Evolutionary conservation across 768 basidiomycete species (phyloP).

Genomic region (Amanita phalloides): DNA sequence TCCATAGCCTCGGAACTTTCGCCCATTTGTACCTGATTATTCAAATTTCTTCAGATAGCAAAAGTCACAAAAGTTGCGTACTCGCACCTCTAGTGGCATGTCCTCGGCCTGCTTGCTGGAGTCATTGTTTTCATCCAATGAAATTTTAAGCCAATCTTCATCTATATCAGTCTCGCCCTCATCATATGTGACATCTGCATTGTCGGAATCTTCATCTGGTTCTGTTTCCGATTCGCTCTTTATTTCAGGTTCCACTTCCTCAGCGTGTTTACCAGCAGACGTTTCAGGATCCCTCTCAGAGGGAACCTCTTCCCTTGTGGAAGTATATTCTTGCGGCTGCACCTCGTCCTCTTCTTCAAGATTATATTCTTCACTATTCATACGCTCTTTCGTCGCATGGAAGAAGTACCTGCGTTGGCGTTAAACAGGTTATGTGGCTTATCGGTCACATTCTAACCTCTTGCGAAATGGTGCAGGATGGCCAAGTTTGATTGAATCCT

Average conservation of each 20-base stretch:
- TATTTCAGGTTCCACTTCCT: conserved; percentile 15
- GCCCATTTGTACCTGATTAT: conserved; percentile 50
- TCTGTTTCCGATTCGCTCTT: conserved; percentile 34
- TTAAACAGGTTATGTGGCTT: not conserved
- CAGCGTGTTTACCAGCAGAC: conserved; percentile 40
- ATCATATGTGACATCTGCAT: conserved; percentile 36
- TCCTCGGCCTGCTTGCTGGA: conserved; percentile 7
- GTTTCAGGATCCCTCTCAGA: conserved; percentile 17
- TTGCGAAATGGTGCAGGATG: conserved; percentile 50
- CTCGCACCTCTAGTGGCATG: not conserved
- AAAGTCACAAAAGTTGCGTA: not conserved
- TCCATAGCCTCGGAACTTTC: conserved; percentile 57
- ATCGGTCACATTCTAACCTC: conserved; percentile 35
- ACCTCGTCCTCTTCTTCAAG: conserved; percentile 29
- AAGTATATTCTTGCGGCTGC: conserved; percentile 14
- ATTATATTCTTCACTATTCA: conserved; percentile 39
- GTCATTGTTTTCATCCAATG: conserved; percentile 13
- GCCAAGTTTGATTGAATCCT: conserved; percentile 58
- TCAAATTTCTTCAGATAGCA: not conserved
- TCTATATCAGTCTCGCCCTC: conserved; percentile 10
- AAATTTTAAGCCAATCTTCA: conserved; percentile 7
- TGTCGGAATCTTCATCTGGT: conserved; percentile 55
- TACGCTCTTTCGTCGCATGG: conserved; percentile 48
- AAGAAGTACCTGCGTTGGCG: conserved; percentile 57
- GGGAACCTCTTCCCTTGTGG: conserved; percentile 6